Evolutionary conservation across 2,329 filamentous ascomycete genomes (phyloP).

Genomic region (Talaromyces verruculosus): DNA sequence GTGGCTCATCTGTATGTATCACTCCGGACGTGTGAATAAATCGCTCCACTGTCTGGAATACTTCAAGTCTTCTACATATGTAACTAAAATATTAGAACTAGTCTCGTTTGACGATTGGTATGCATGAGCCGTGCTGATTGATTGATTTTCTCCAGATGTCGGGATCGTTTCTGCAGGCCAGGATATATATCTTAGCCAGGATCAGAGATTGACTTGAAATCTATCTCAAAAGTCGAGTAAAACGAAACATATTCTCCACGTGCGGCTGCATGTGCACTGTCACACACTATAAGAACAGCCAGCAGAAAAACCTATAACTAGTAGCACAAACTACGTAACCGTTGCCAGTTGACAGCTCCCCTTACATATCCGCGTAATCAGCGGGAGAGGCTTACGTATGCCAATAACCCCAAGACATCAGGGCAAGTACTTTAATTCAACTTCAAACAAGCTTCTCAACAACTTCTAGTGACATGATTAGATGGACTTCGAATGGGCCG

Average conservation of each 20-base stretch:
- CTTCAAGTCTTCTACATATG: no score
- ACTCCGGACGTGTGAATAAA: background rate
- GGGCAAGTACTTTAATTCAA: background rate
- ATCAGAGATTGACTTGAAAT: no score
- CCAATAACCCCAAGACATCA: background rate
- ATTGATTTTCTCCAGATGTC: background rate
- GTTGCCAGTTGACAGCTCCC: no score
- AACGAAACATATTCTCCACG: background rate
- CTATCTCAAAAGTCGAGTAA: background rate
- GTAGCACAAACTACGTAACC: background rate
- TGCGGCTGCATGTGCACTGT: background rate
- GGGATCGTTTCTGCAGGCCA: no score
- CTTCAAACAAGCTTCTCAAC: background rate
- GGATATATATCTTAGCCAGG: no score
- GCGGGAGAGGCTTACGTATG: background rate
- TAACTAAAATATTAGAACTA: no score
- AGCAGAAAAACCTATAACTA: background rate
- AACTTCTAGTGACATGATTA: background rate
- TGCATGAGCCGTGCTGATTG: background rate
- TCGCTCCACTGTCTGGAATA: background rate
- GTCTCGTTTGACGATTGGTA: background rate
- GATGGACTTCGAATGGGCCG: background rate
- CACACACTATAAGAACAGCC: background rate
- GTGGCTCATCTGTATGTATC: background rate
- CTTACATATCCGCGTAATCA: background rate